Percentiles rank a stretch among this genome's conserved stretches.
Conservation (phyloP, 495 filamentous ascomycete genomes). For the Penicillium argentinense region DNA sequence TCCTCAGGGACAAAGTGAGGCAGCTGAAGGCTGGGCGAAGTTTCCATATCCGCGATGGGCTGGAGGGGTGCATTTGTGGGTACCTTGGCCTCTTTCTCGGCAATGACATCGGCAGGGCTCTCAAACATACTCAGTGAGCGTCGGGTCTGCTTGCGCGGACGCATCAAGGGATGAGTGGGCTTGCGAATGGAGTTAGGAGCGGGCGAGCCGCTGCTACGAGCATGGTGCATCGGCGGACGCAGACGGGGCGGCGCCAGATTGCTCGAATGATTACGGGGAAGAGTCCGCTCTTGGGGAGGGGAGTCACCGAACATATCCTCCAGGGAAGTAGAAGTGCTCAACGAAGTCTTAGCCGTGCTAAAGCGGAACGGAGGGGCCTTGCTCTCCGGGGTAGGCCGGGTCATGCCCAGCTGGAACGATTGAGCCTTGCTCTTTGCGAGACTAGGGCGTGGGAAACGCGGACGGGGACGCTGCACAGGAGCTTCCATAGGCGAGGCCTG, state of each 20-base stretch:
- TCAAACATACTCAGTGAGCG: slow-evolving; percentile 98
- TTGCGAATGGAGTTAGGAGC: slow-evolving; percentile 67
- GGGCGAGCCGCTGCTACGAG: slow-evolving; percentile 68
- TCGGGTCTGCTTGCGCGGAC: slow-evolving; percentile 84
- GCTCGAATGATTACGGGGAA: slow-evolving; percentile 31
- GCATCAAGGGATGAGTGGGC: slow-evolving; percentile 65
- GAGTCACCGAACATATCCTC: slow-evolving; percentile 79
- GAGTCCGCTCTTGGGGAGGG: slow-evolving; percentile 63
- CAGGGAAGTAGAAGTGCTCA: slow-evolving; percentile 62
- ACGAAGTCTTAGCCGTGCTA: slow-evolving; percentile 56
- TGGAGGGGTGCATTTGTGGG: slow-evolving; percentile 57
- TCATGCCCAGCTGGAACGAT: slow-evolving; percentile 40
- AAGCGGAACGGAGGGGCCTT: slow-evolving; percentile 76
- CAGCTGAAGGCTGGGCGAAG: slow-evolving; percentile 66
- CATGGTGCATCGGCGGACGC: slow-evolving; percentile 60
- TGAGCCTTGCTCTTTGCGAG: slow-evolving; percentile 44
- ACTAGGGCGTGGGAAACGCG: slow-evolving; percentile 42
- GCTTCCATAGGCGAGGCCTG: slow-evolving; percentile 56
- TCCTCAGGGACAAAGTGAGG: slow-evolving; percentile 85
- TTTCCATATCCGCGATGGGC: slow-evolving; percentile 76
- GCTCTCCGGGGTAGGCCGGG: slow-evolving; percentile 47
- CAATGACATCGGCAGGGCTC: slow-evolving; percentile 81
- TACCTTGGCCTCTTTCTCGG: slow-evolving; percentile 59
- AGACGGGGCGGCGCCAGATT: slow-evolving; percentile 50
- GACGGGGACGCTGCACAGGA: slow-evolving; percentile 39